Base-by-base conservation (phyloP, 306 rosid species). In the Vigna reflexopilosa region DNA sequence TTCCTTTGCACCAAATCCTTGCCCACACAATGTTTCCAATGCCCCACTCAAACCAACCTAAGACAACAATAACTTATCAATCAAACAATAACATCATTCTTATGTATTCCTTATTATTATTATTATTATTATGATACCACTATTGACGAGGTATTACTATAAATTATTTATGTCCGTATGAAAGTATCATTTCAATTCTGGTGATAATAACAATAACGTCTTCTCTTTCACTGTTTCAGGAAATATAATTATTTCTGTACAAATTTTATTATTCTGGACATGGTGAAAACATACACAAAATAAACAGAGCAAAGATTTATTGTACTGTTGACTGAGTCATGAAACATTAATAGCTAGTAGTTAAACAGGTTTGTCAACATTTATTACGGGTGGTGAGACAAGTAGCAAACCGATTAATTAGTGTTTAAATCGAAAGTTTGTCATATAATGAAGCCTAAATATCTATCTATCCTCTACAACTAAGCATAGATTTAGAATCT, bases 11-110 rank as follows among this genome's bases (percentile, higher is more conserved):
- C 96, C 98, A 84, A 82, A 91, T 57, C 87, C 94, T 84, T 94
- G 97, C 47, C 97, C 98, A n/a, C 98, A 94, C 0, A 91, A 88
- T 38, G 97, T 94, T 85, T 94, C 97, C 13, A 94, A 83, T 51
- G 96, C 89, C 66, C 98, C 98, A 79, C 97, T 94, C 65, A 88
- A 84, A 10, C 96, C 98, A 70, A 88, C 77, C 97, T 94, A 59
- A 4, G 67, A 81, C 74, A 70, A 44, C 14, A 73, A 44, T 32
- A 32, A 16, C 0, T 26, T 26, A 0, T 26, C 28, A 26, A 50
- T 2, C 5, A 16, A 15, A 15, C 20, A 50, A 4, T 5, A 6
- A 50, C 9, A 15, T 50, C n/a, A 5, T 16, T 50, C 55, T 26
- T 26, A 24, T 24, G 26, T 24, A 24, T 24, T 24, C 26, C 2